phyloP scores from a whole-genome alignment of 345 rosid species.

The Dipteronia sinensis region DNA sequence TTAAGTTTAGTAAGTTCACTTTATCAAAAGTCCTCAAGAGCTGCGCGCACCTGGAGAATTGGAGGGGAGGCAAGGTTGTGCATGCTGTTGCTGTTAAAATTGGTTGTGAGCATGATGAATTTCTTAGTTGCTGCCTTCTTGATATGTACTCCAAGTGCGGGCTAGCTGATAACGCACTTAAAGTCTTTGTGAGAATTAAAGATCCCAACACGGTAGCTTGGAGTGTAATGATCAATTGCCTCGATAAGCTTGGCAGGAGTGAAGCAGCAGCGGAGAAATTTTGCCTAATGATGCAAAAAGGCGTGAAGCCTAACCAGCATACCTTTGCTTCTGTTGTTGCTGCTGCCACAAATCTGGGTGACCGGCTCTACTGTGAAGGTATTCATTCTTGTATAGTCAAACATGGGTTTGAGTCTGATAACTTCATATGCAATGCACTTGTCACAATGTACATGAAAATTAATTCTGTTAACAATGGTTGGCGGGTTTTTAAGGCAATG shows the following conservation, averaged over 20 bases:
- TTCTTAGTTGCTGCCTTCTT: slow-evolving; percentile 45
- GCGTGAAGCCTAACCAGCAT: slow-evolving; percentile 44
- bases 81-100: slow-evolving; percentile 44
- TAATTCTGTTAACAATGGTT: slow-evolving; percentile 35
- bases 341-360: slow-evolving; percentile 30
- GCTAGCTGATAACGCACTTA: slow-evolving; percentile 34
- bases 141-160: slow-evolving; percentile 57
- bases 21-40: slow-evolving; percentile 45
- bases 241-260: slow-evolving; percentile 37
- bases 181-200: slow-evolving; percentile 36
- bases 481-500: slow-evolving; percentile 40
- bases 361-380: slow-evolving; percentile 33
- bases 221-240: slow-evolving; percentile 46
- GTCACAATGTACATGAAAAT: slow-evolving; percentile 46
- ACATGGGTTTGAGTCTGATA: slow-evolving; percentile 40
- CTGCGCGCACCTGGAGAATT: slow-evolving; percentile 31
- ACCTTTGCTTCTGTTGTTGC: slow-evolving; percentile 38
- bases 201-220: slow-evolving; percentile 45
- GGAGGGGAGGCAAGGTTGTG: slow-evolving; percentile 38
- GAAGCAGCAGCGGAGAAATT: slow-evolving; percentile 40
- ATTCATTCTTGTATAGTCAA: slow-evolving; percentile 46
- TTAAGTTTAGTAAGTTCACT: slow-evolving; percentile 36
- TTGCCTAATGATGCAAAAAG: slow-evolving; percentile 35
- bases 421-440: slow-evolving; percentile 38
- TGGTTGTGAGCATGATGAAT: slow-evolving; percentile 40